Evolutionary conservation across 1,284 basidiomycete species (phyloP).

Genomic region (Ustilago tritici): DNA sequence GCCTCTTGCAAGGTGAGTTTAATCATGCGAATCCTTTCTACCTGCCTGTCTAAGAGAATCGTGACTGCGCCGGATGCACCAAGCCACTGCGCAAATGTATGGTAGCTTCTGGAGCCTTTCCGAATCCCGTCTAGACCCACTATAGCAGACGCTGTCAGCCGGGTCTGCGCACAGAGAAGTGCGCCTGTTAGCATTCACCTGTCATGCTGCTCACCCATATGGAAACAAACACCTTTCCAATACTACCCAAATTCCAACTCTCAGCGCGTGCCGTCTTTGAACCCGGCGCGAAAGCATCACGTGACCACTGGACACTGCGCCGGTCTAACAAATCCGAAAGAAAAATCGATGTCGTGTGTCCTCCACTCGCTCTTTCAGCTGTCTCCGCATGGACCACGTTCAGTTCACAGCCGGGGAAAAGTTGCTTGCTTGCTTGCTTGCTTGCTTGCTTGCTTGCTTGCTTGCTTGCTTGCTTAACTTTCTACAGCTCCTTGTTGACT

Average conservation of each 20-base stretch:
- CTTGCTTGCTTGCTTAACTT: background rate
- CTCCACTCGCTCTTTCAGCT: slow-evolving; percentile 17
- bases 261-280: slow-evolving; percentile 9
- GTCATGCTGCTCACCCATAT: slow-evolving; percentile 9
- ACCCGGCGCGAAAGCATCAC: slow-evolving; percentile 26
- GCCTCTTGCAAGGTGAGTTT: background rate
- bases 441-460: no score
- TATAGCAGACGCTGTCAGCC: background rate
- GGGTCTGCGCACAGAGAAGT: background rate
- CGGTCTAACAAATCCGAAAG: slow-evolving; percentile 16
- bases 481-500: background rate
- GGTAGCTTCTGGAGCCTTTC: slow-evolving; percentile 4
- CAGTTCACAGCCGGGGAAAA: slow-evolving; percentile 23
- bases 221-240: slow-evolving; percentile 18
- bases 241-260: slow-evolving; percentile 8
- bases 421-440: background rate
- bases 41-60: background rate
- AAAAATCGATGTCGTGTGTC: slow-evolving; percentile 41
- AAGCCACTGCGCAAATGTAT: background rate
- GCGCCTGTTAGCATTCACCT: background rate
- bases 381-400: slow-evolving; percentile 25
- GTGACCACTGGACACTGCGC: slow-evolving; percentile 3
- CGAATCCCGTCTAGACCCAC: slow-evolving; percentile 12
- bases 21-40: background rate
- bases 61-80: background rate